Percentiles rank a stretch among this genome's conserved stretches.
Evolutionary conservation across 257 asterid genomes (phyloP).

Genomic region (Nicotiana tabacum): DNA sequence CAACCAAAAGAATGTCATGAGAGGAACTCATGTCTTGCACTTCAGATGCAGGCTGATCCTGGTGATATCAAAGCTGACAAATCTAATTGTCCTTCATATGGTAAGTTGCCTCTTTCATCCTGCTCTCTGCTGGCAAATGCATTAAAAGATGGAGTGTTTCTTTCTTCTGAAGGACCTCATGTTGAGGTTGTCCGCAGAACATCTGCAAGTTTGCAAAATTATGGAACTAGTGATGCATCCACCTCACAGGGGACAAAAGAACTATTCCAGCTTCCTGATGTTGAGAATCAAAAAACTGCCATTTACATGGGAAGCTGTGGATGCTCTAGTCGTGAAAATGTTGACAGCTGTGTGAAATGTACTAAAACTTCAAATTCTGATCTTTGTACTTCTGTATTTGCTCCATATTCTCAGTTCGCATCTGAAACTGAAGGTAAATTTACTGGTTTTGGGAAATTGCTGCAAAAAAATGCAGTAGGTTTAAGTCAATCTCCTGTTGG

Average conservation of each 20-base stretch:
- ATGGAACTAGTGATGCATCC: slow-evolving; percentile 5
- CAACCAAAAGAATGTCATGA: slow-evolving; percentile 29
- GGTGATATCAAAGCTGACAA: slow-evolving; percentile 20
- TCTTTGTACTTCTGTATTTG: slow-evolving; percentile 24
- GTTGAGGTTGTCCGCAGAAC: slow-evolving; percentile 3
- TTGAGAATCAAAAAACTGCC: slow-evolving; percentile 14
- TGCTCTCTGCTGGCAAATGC: slow-evolving; percentile 20
- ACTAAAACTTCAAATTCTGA: slow-evolving; percentile 13
- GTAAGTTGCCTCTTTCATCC: slow-evolving; percentile 27
- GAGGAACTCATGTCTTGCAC: slow-evolving; percentile 19
- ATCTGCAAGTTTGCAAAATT: slow-evolving; percentile 11
- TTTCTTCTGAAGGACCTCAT: slow-evolving; percentile 15
- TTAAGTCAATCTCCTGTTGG: slow-evolving; percentile 15
- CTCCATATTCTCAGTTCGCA: slow-evolving; percentile 13
- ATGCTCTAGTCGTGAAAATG: slow-evolving; percentile 16
- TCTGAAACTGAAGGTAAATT: slow-evolving; percentile 16
- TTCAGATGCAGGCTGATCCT: slow-evolving; percentile 23
- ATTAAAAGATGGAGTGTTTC: slow-evolving; percentile 9
- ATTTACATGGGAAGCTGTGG: slow-evolving; percentile 18
- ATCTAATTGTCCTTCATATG: slow-evolving; percentile 19
- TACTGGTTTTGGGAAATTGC: slow-evolving; percentile 17
- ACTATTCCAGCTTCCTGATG: not conserved
- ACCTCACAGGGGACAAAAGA: slow-evolving; percentile 8
- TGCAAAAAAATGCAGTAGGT: slow-evolving; percentile 20
- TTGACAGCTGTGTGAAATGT: slow-evolving; percentile 18